Evolutionary conservation across 202 grass and related monocot species (phyloP), one percentile per base, ranked within the genome.

Genomic region (Elaeis oleifera): DNA sequence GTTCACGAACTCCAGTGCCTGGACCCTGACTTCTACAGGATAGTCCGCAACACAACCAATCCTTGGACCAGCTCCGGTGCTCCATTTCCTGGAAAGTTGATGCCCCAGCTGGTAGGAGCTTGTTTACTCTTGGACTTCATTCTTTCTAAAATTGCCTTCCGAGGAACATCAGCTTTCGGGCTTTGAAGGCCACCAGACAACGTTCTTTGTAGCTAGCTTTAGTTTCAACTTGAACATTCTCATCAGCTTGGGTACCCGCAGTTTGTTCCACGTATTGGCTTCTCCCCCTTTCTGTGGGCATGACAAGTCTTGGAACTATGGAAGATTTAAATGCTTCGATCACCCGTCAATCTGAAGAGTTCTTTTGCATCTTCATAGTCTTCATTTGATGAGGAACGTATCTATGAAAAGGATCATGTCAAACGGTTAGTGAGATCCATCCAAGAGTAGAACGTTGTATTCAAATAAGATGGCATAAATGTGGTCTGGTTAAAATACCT

Each of bases 1-100:
- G 19, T 76, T 61, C 25, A 88, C 83, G 57, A 89, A 89, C 76
- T 95, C 85, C 31, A 95, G 60, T 5, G 90, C 90, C 70, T 89
- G 90, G 17, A 58, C 63, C 60, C 85, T 90, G 55, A 96, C 75
- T 68, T 88, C 67, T 23, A 73, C 23, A 24, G 87, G 90, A 20
- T 85, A 90, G 58, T 95, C 90, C 19, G 70, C 84, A 64, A 95
- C 82, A 23, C 90, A 96, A 50, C 84, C 90, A 68, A 96, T 96
- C 29, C 90, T 89, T 18, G 90, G 87, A 28, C 90, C 90, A 58
- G 49, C 72, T 59, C 94, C 94, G 15, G 71, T 99, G 73, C 80
- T 82, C 94, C 94, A 99, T 60, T 99, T 87, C 25, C 82, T 54
- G 32, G 88, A 89, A 16, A 99, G 56, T 65, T 78, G 77, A 60